Evolutionary conservation across 163 green algal species (phyloP).

Genomic region (Scenedesmus sp.): DNA sequence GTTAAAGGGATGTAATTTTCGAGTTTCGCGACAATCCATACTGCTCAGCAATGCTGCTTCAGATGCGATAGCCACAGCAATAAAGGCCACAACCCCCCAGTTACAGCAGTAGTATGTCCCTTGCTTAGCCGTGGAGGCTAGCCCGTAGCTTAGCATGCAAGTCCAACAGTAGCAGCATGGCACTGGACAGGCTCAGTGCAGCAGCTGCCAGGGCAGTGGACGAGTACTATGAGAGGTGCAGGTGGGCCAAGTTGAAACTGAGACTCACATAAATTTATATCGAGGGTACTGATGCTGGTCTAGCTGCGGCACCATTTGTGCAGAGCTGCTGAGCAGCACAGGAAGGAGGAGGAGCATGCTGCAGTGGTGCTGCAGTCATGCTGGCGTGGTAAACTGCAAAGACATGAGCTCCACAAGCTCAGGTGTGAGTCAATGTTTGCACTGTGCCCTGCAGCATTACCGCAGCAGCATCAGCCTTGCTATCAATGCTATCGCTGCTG

Average conservation of each 20-base stretch:
- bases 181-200: neutral
- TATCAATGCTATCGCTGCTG: neutral
- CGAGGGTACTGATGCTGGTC: too few species aligned
- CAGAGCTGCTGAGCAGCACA: constrained; percentile 22
- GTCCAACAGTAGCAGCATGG: constrained; percentile 2
- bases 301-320: neutral
- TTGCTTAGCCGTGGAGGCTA: neutral
- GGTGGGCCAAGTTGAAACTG: neutral
- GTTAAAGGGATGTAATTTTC: too few species aligned
- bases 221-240: constrained; percentile 37
- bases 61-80: neutral
- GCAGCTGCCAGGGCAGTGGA: constrained; percentile 4
- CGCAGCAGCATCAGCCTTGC: neutral
- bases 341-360: neutral
- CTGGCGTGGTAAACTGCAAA: constrained; percentile 28
- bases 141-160: neutral
- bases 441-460: neutral
- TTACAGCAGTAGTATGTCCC: neutral
- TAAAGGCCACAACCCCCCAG: neutral
- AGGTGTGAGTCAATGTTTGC: neutral
- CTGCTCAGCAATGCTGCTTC: neutral
- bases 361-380: constrained; percentile 30
- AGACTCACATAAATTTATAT: too few species aligned
- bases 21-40: neutral
- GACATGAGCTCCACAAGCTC: neutral